phyloP scores from a whole-genome alignment of 73 alveolate genomes.

The Paraurostyla sp. region DNA sequence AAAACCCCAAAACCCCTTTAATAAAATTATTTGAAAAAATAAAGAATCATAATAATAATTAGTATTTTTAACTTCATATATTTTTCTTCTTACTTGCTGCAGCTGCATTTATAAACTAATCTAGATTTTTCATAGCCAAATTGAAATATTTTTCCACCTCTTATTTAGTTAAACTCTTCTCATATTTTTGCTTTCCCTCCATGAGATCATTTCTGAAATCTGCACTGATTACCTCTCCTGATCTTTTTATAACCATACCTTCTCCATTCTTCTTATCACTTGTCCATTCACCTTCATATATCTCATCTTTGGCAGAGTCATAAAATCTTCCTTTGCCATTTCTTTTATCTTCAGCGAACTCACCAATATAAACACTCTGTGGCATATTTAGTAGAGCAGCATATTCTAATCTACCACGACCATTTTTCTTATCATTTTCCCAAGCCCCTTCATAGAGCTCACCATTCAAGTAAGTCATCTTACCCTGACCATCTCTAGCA shows the following conservation, averaged over 20 bases:
- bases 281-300: constrained; percentile 65
- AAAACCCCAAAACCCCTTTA: not conserved
- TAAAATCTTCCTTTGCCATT: constrained; percentile 44
- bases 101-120: not conserved
- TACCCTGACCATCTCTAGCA: constrained; percentile 54
- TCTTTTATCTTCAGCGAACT: constrained; percentile 29
- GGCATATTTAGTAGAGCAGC: not conserved
- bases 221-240: constrained; percentile 44
- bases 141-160: constrained; percentile 44
- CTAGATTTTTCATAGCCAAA: constrained; percentile 8
- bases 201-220: constrained; percentile 56
- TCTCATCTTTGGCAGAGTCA: constrained; percentile 52
- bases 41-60: no score
- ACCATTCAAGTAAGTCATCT: constrained; percentile 13
- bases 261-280: constrained; percentile 55
- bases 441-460: constrained; percentile 53
- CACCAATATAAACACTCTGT: constrained; percentile 39
- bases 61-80: not conserved
- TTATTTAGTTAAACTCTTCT: constrained; percentile 7
- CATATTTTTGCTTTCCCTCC: constrained; percentile 46
- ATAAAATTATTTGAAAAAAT: no score
- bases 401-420: constrained; percentile 34
- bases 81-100: not conserved
- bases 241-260: constrained; percentile 30
- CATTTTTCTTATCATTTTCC: constrained; percentile 62